Evolutionary conservation across 352 stramenopile genomes (phyloP).

Genomic region (Achlya hypogyna): DNA sequence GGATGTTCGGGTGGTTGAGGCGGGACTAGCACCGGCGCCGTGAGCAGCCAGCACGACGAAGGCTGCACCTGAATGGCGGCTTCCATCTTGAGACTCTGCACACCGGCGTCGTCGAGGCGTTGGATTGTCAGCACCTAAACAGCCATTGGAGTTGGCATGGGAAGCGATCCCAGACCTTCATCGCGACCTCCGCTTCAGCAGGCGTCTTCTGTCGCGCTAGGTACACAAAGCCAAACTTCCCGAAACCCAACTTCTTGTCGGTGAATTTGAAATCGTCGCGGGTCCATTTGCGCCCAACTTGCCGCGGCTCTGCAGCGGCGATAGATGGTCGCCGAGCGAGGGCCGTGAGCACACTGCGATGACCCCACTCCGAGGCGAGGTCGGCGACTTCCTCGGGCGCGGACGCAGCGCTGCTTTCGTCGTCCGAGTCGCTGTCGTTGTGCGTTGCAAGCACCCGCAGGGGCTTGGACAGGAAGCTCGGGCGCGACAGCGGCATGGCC

Average conservation of each 20-base stretch:
- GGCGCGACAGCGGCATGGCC: not conserved
- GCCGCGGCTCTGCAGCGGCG: not conserved
- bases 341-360: too few species aligned
- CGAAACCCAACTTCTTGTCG: conserved; percentile 62
- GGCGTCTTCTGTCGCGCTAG: conserved; percentile 59
- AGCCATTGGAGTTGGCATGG: not conserved
- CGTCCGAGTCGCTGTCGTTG: conserved; percentile 5
- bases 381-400: not conserved
- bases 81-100: conserved; percentile 18
- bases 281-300: not conserved
- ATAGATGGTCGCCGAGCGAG: not conserved
- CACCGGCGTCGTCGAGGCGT: conserved; percentile 5
- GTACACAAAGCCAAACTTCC: conserved; percentile 83
- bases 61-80: conserved; percentile 10
- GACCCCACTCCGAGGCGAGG: not conserved
- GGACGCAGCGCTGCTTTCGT: not conserved
- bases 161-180: conserved; percentile 43
- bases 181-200: conserved; percentile 47
- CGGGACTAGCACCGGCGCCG: conserved; percentile 87
- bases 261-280: conserved; percentile 54
- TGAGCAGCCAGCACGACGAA: not conserved
- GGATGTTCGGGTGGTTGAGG: conserved; percentile 94
- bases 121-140: conserved; percentile 15
- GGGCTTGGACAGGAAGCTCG: not conserved
- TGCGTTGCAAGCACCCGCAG: conserved; percentile 13